Evolutionary conservation across 305 asterid genomes (phyloP).

Genomic region (Ruellia speciosa): DNA sequence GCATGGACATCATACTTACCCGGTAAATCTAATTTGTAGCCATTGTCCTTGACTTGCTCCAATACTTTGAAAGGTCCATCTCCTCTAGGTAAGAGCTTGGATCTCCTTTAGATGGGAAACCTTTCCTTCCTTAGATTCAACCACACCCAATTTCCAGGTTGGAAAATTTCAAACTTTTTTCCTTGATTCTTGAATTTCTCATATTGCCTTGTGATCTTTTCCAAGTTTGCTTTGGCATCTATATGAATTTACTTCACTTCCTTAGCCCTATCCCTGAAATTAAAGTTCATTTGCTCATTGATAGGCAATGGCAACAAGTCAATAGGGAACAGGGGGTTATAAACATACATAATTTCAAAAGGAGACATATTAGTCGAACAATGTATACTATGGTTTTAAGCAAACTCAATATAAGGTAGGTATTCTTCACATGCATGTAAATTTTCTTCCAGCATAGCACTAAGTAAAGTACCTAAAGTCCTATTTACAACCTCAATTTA

Average conservation of each 20-base stretch:
- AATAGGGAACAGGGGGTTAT: background rate
- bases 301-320: background rate
- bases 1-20: background rate
- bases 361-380: background rate
- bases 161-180: background rate
- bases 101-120: background rate
- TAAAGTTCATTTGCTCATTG: background rate
- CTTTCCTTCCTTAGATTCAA: background rate
- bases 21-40: background rate
- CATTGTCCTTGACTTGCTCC: background rate
- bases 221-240: background rate
- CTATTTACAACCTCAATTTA: background rate
- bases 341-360: background rate
- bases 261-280: background rate
- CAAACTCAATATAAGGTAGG: background rate
- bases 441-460: background rate
- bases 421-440: background rate
- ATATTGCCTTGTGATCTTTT: background rate
- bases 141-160: background rate
- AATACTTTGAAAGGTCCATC: background rate
- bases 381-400: background rate
- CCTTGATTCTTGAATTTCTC: background rate
- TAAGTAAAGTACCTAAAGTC: background rate
- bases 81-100: background rate
- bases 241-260: background rate